A percentile compares a stretch with the other conserved stretches of the same genome.
phyloP scores from a whole-genome alignment of 306 rosid species.

The Psophocarpus tetragonolobus region DNA sequence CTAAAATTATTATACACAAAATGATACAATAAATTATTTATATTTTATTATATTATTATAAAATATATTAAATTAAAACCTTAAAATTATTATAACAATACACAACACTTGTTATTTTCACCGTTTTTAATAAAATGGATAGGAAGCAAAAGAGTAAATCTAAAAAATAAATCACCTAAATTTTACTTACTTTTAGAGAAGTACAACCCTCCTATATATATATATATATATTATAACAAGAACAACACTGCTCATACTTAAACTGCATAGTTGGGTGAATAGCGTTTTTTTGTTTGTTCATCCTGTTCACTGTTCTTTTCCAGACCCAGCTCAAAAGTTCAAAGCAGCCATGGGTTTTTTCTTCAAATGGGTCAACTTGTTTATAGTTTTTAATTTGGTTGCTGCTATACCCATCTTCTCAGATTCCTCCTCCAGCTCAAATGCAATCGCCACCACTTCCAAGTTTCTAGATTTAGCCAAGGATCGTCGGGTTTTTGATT shows the following conservation, averaged over 20 bases:
- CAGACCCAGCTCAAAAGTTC: neutral
- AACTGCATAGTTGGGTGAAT: neutral
- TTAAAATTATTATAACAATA: too few species aligned
- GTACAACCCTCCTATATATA: too few species aligned
- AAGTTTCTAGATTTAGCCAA: conserved; percentile 53
- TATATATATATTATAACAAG: too few species aligned
- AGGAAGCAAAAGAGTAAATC: too few species aligned
- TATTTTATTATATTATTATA: too few species aligned
- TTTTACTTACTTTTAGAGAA: too few species aligned
- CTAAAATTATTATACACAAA: too few species aligned
- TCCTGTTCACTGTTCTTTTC: conserved; percentile 4
- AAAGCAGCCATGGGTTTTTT: conserved; percentile 39
- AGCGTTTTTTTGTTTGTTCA: conserved; percentile 3
- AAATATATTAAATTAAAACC: too few species aligned
- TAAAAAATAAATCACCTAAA: too few species aligned
- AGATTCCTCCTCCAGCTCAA: conserved; percentile 31
- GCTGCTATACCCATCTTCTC: conserved; percentile 36
- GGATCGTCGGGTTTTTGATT: conserved; percentile 52
- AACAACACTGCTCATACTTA: neutral
- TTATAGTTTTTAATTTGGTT: conserved; percentile 15
- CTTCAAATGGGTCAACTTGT: conserved; percentile 32
- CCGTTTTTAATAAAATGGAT: too few species aligned
- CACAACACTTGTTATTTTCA: too few species aligned
- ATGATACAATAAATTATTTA: too few species aligned
- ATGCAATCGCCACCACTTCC: conserved; percentile 40